Base-by-base conservation (phyloP, 495 filamentous ascomycete genomes). In the Aspergillus panamensis region DNA sequence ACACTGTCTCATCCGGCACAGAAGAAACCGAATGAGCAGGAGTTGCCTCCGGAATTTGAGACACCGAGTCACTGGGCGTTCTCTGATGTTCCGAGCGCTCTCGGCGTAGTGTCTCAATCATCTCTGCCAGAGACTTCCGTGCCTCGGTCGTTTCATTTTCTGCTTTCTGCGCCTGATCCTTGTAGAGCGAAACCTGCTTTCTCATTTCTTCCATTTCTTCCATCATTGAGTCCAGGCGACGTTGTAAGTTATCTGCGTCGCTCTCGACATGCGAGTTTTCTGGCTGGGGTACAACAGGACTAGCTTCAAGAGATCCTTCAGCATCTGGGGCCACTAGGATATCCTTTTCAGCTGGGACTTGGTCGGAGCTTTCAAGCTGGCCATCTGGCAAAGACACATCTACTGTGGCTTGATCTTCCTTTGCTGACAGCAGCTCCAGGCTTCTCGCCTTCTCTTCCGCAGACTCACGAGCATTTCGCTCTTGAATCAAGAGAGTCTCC, bases 171-270 rank as follows among this genome's bases (percentile, higher is more conserved):
- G 92, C 91, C 13, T 89, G 84, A 14, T 81, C 73, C 61, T 86
- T 86, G 73, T 90, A 96, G 0, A 73, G 73, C 48, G 93, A 86
- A 64, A 96, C 85, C 69, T 93, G 84, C 55, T 84, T 77, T 68
- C 86, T 90, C 74, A 96, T 82, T 51, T 88, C 85, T 55, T 86
- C 84, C 83, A 97, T 93, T 66, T 96, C 89, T 29, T 79, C 72
- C 62, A 90, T 79, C 85, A 96, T 89, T 7, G 78, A 73, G 48
- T 97, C 92, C 17, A 97, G 74, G 53, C 86, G 83, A 47, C 81
- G 78, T 63, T 96, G 91, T 31, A 95, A 74, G 61, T 69, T 55
- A 57, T 76, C 58, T 30, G 66, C 63, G 51, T 69, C 65, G 17
- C 56, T 62, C 21, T 75, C 68, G 1, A 62, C 57, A 9, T 73